Evolutionary conservation across 1,284 basidiomycete genomes (phyloP).

Genomic region (Ganoderma sp.): DNA sequence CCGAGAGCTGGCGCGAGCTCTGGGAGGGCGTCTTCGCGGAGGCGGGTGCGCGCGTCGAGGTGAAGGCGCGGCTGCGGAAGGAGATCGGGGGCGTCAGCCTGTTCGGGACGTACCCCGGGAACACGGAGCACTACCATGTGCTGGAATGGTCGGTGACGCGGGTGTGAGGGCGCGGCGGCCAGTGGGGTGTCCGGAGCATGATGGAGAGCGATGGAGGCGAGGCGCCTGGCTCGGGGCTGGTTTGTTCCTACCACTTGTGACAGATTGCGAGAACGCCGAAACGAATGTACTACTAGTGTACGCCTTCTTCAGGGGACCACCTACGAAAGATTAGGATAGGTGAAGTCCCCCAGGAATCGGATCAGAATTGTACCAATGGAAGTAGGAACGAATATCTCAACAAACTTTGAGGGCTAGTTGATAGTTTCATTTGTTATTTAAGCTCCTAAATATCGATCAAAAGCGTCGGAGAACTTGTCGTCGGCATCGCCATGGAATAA

Average conservation of each 20-base stretch:
- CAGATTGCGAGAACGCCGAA: neutral
- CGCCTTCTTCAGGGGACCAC: neutral
- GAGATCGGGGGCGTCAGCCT: constrained; percentile 14
- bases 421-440: neutral
- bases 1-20: constrained; percentile 48
- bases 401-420: neutral
- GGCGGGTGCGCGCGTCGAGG: constrained; percentile 42
- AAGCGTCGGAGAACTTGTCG: neutral
- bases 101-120: constrained; percentile 21
- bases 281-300: neutral
- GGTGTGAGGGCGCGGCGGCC: neutral
- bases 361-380: too few relatives aligned
- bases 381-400: too few relatives aligned
- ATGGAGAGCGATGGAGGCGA: neutral
- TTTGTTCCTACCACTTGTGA: neutral
- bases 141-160: constrained; percentile 27
- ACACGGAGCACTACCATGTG: constrained; percentile 31
- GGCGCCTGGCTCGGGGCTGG: neutral
- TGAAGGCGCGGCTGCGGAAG: constrained; percentile 9
- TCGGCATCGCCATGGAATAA: neutral
- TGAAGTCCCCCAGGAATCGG: neutral
- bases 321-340: neutral
- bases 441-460: neutral
- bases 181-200: neutral
- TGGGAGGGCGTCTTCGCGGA: constrained; percentile 50